Evolutionary conservation across 208 protist genomes (phyloP).

Genomic region (Herpetomonas samuelpessoai): DNA sequence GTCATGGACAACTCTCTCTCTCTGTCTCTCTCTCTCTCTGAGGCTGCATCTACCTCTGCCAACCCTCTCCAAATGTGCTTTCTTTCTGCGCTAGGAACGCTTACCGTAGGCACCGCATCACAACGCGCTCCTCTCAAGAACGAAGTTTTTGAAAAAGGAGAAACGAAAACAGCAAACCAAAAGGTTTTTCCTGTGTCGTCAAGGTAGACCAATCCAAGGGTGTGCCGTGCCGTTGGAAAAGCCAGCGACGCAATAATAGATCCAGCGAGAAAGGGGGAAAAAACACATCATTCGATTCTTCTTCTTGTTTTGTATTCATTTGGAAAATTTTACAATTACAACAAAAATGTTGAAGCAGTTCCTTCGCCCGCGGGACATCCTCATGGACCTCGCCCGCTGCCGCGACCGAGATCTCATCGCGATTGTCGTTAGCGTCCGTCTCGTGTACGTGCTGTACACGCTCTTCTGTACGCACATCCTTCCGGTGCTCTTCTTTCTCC

Average conservation of each 20-base stretch:
- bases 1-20: too few species aligned
- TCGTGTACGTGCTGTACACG: constrained; percentile 44
- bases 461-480: constrained; percentile 31
- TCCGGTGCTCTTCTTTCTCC: constrained; percentile 25
- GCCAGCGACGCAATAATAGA: not conserved
- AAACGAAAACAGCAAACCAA: not conserved
- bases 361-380: constrained; percentile 8
- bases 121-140: constrained; percentile 1
- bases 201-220: too few species aligned
- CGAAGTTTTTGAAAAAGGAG: constrained; percentile 2
- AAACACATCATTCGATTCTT: constrained; percentile 1
- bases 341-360: constrained; percentile 2
- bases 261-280: constrained; percentile 5
- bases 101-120: too few species aligned
- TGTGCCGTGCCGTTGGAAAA: not conserved
- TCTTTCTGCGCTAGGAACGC: too few species aligned
- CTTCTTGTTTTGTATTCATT: constrained; percentile 4
- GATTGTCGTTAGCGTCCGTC: constrained; percentile 31
- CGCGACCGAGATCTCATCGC: constrained; percentile 33
- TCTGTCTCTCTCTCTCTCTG: too few species aligned
- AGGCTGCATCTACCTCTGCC: too few species aligned
- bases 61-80: too few species aligned
- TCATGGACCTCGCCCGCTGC: constrained; percentile 44
- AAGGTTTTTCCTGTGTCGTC: too few species aligned
- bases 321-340: constrained; percentile 5